These are phyloP conservation scores for Fusarium veterinarium DNA, from an alignment of 2,329 filamentous ascomycete species.

Conservation along the genomic window DNA sequence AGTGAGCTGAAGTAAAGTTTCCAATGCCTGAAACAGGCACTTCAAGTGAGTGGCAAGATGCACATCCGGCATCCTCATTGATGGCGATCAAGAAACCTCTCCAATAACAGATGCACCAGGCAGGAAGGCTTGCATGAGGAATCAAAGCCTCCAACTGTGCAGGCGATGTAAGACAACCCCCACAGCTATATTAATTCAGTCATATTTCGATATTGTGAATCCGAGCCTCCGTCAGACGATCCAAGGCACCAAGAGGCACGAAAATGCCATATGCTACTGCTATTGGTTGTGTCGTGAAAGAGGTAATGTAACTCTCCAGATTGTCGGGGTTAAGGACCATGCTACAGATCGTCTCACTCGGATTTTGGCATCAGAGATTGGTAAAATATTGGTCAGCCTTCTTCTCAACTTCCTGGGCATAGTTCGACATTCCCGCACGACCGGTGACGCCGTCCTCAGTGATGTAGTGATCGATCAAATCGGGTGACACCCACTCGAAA, in stretches of 20 bases:
- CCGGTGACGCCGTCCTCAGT: slow-evolving; percentile 63
- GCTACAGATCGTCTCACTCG: slow-evolving; percentile 7
- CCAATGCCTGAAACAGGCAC: neutral
- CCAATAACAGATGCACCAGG: neutral
- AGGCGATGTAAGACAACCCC: slow-evolving; percentile 28
- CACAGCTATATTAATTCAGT: slow-evolving; percentile 22
- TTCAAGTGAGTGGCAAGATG: neutral
- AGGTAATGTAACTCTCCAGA: slow-evolving; percentile 17
- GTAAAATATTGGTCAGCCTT: slow-evolving; percentile 58
- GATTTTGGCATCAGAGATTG: slow-evolving; percentile 43
- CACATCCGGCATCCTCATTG: neutral
- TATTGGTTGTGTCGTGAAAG: slow-evolving; percentile 15
- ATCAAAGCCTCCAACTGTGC: neutral
- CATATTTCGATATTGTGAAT: slow-evolving; percentile 8
- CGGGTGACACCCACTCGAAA: slow-evolving; percentile 69
- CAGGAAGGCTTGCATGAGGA: neutral
- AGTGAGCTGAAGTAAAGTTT: neutral
- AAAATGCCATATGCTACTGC: neutral
- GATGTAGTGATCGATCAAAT: slow-evolving; percentile 64
- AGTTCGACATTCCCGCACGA: slow-evolving; percentile 52
- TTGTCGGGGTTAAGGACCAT: slow-evolving; percentile 15
- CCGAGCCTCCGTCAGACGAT: slow-evolving; percentile 14
- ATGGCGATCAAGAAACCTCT: neutral
- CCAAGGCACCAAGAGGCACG: slow-evolving; percentile 4
- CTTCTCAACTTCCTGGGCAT: slow-evolving; percentile 51